Evolutionary conservation across 2,329 filamentous ascomycete genomes (phyloP), one percentile per base, ranked within the genome.

Genomic region (Teratosphaeria destructans): DNA sequence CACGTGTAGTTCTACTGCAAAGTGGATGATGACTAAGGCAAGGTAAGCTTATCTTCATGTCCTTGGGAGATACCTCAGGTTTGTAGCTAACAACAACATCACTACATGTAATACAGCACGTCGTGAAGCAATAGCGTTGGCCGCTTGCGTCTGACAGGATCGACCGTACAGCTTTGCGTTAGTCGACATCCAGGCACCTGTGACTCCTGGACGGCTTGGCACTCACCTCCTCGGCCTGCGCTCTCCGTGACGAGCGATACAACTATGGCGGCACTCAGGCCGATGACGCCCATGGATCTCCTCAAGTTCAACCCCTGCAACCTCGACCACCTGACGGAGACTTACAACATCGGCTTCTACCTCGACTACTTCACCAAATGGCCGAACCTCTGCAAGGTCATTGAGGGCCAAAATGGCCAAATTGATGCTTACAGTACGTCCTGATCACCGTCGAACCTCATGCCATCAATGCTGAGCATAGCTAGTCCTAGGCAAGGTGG

Each of bases 261-360:
- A 5, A n/a, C 43, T n/a, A 61, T 61, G 59, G 56, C 61, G 14
- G 23, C 88, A 58, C 89, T 97, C 71, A 87, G 92, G 57, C 85
- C 89, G 66, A 96, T 97, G 79, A 84, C 83, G 62, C 87, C 90
- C 2, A 82, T 84, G 66, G 94, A 99, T 74, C 81, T 97, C 63
- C 85, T 96, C 76, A 87, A 86, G 66, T 87, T 97, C 75, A 95
- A 95, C 66, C 86, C 91, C 65, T 96, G 92, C 76, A 99, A 99
- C 72, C 86, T 99, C 63, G 94, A 99, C 72, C 90, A 90, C 49
- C 81, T 96, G 63, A 97, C 94, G n/a, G 94, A 99, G 78, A 97
- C 95, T 59, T 99, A 97, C 78, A 91, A 95, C 73, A 83, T 96
- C 65, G 84, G 85, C 63, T 99, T 97, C 79, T 99, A 99, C 78